phyloP scores from a whole-genome alignment of 225 moss, liverwort and hornwort genomes.

The Rhytidiadelphus loreus region DNA sequence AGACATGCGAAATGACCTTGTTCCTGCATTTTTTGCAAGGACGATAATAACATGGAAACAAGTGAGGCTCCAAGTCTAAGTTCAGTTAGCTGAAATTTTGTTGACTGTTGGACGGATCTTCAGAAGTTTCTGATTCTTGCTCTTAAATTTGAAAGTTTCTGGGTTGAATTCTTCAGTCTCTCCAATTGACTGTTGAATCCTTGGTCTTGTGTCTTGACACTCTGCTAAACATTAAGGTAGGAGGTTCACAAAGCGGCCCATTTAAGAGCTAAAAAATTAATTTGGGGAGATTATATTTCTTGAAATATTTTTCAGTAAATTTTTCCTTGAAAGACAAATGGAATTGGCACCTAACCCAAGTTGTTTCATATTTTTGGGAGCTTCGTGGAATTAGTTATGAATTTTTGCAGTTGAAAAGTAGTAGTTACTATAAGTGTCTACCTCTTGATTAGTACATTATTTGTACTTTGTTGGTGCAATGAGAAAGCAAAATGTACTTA shows the following conservation, averaged over 20 bases:
- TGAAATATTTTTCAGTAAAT: background rate
- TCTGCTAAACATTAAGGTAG: no score
- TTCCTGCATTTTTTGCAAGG: background rate
- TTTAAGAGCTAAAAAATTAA: background rate
- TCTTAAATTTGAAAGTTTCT: background rate
- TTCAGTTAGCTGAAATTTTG: background rate
- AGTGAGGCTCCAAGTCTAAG: background rate
- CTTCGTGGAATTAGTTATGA: background rate
- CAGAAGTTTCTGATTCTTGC: background rate
- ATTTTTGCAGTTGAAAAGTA: rapidly evolving
- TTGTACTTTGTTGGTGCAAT: background rate
- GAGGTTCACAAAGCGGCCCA: background rate
- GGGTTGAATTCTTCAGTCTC: background rate
- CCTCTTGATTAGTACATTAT: no score
- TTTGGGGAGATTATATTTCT: background rate
- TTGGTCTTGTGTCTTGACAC: background rate
- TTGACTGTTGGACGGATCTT: background rate
- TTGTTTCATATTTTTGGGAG: background rate
- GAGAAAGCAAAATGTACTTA: background rate
- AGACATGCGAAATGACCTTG: background rate
- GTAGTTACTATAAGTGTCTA: no score
- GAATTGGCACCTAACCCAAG: background rate
- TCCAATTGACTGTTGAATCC: no score
- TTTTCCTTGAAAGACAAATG: background rate
- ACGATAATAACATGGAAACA: background rate